Evolutionary conservation across 1,284 basidiomycete genomes (phyloP).

Genomic region (Heliocybe sulcata): DNA sequence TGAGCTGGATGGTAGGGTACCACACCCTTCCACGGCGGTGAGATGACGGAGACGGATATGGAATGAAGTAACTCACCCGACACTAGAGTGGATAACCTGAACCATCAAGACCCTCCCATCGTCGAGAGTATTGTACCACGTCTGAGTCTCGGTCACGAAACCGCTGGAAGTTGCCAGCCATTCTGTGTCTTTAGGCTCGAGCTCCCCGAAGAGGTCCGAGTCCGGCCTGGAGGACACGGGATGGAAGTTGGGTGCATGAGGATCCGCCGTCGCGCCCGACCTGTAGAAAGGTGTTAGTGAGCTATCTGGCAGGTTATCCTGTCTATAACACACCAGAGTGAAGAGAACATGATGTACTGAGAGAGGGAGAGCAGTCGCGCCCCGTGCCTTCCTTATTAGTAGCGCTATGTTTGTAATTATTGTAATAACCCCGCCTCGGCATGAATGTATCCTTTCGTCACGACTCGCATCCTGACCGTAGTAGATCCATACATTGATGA

Average conservation of each 20-base stretch:
- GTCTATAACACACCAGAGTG: slow-evolving; percentile 5
- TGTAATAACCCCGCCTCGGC: too few species aligned
- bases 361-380: not conserved
- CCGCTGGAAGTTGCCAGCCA: slow-evolving; percentile 77
- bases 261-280: slow-evolving; percentile 46
- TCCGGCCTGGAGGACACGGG: slow-evolving; percentile 56
- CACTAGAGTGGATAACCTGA: slow-evolving; percentile 93
- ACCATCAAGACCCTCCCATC: slow-evolving; percentile 83
- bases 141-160: slow-evolving; percentile 91
- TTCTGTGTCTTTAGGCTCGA: slow-evolving; percentile 68
- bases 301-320: not conserved
- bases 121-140: slow-evolving; percentile 79
- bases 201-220: slow-evolving; percentile 63
- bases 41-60: slow-evolving; percentile 3
- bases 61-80: slow-evolving; percentile 64
- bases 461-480: too few species aligned
- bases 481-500: too few species aligned
- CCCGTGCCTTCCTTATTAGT: not conserved
- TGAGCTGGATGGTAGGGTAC: slow-evolving; percentile 95
- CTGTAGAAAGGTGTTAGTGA: slow-evolving; percentile 21
- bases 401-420: too few species aligned
- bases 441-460: too few species aligned
- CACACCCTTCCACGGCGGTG: slow-evolving; percentile 50
- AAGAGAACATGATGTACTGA: slow-evolving; percentile 1
- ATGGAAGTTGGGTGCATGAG: slow-evolving; percentile 70